Evolutionary conservation across 73 alveolate genomes (phyloP), one percentile per base, ranked within the genome.

Genomic region (Tetrahymena malaccensis): DNA sequence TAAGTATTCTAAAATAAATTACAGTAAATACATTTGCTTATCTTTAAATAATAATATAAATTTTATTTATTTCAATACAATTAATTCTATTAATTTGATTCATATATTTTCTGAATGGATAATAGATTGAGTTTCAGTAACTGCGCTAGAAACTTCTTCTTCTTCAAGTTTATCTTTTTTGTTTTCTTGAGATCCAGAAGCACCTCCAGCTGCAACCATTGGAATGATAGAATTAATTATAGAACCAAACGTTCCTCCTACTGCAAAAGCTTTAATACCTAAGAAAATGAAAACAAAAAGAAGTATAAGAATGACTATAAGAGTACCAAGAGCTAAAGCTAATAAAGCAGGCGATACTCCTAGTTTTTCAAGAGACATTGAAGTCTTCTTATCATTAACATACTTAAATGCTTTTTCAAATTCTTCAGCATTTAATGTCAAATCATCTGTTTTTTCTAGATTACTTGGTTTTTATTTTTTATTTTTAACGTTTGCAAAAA

Each of bases 261-360:
- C 55, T 10, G 94, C 94, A 85, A 85, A 85, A 19, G 94, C 94
- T 7, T 85, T 34, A 9, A 85, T 85, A 35, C 94, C 94, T 25
- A 85, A 35, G 43, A 85, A 85, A 35, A 85, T 85, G 55, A 85
- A 85, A 35, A 17, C 94, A 85, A 85, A 35, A 21, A 85, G 34
- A 19, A 85, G 34, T 13, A 85, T 85, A 19, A 85, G 55, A 85
- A 94, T 94, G 6, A 94, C 93, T 13, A 94, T 93, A 27, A 85
- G 55, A 38, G 55, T 11, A 56, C 93, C 93, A 40, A 94, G 57
- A n/a, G 94, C 85, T 94, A 94, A 43, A 0, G 95, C 93, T 43
- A 94, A 43, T 94, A 94, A 43, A 11, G 95, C 96, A 27, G 96
- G 96, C 12, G 95, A 85, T n/a, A 94, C 85, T n/a, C 96, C 96